Evolutionary conservation across 768 basidiomycete species (phyloP).

Genomic region (Panus rudis): DNA sequence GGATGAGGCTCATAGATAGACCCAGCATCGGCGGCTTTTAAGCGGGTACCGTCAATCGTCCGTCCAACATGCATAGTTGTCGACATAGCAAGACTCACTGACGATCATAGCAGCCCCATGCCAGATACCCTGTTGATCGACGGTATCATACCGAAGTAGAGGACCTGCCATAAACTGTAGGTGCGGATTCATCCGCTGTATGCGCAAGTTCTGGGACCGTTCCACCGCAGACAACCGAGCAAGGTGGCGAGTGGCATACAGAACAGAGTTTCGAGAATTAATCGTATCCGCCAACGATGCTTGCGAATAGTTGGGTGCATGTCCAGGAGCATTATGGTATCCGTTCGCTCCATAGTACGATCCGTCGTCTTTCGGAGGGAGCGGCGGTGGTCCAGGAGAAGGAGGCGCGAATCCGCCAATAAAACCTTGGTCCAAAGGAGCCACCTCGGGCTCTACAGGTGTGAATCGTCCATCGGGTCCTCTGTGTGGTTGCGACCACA

Average conservation of each 20-base stretch:
- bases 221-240: constrained; percentile 55
- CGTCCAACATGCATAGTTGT: neutral
- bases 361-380: constrained; percentile 40
- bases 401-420: constrained; percentile 46
- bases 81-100: constrained; percentile 42
- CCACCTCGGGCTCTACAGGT: constrained; percentile 51
- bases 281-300: constrained; percentile 4
- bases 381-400: constrained; percentile 29
- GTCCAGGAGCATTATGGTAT: constrained; percentile 2
- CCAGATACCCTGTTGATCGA: constrained; percentile 74
- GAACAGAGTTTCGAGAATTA: constrained; percentile 7
- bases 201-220: constrained; percentile 49
- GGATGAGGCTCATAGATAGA: constrained; percentile 75
- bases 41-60: constrained; percentile 2
- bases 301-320: neutral
- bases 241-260: constrained; percentile 30
- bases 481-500: constrained; percentile 24
- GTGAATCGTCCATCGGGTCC: constrained; percentile 43
- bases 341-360: constrained; percentile 4
- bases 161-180: constrained; percentile 92
- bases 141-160: constrained; percentile 83
- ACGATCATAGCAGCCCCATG: constrained; percentile 85
- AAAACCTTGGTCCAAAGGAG: constrained; percentile 55
- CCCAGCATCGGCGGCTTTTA: constrained; percentile 66
- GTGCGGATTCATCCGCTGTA: constrained; percentile 71